Evolutionary conservation across 352 stramenopile species (phyloP).

Genomic region (Phytopythium oedochilum): DNA sequence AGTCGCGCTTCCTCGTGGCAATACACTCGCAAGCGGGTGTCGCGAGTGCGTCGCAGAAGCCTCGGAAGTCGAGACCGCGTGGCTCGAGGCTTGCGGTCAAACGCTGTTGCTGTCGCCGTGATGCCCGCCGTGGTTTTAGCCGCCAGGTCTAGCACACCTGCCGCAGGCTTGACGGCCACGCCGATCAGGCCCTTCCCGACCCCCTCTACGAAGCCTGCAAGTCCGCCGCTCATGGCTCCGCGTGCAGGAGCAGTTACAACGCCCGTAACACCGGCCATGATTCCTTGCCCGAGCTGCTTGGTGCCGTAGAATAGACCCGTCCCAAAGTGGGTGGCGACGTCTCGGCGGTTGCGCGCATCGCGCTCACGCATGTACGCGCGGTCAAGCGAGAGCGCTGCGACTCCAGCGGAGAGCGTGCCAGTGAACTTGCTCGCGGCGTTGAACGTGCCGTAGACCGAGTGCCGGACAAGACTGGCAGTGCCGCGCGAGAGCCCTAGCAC

Average conservation of each 20-base stretch:
- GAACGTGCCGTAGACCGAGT: conserved; percentile 90
- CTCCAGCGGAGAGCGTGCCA: conserved; percentile 86
- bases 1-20: conserved; percentile 67
- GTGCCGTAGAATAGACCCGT: conserved; percentile 83
- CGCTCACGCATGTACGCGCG: conserved; percentile 83
- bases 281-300: conserved; percentile 89
- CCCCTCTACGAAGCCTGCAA: conserved; percentile 87
- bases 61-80: conserved; percentile 66
- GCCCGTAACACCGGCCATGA: conserved; percentile 87
- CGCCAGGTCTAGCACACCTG: conserved; percentile 79
- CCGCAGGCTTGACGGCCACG: conserved; percentile 86
- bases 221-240: conserved; percentile 86
- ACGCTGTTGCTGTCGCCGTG: conserved; percentile 76
- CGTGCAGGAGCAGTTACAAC: conserved; percentile 89
- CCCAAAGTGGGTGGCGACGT: conserved; percentile 83
- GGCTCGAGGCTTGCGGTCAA: conserved; percentile 73
- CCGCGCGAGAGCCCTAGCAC: conserved; percentile 84
- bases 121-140: conserved; percentile 76
- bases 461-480: conserved; percentile 86
- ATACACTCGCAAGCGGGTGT: conserved; percentile 78
- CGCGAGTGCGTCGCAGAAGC: conserved; percentile 60
- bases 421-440: conserved; percentile 93
- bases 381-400: conserved; percentile 89
- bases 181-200: conserved; percentile 86
- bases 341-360: conserved; percentile 66